A percentile compares a stretch with the other conserved stretches of the same genome.
These are phyloP conservation scores for Parastagonospora avenae DNA, from an alignment of 2,329 filamentous ascomycete species.

Conservation along the genomic window DNA sequence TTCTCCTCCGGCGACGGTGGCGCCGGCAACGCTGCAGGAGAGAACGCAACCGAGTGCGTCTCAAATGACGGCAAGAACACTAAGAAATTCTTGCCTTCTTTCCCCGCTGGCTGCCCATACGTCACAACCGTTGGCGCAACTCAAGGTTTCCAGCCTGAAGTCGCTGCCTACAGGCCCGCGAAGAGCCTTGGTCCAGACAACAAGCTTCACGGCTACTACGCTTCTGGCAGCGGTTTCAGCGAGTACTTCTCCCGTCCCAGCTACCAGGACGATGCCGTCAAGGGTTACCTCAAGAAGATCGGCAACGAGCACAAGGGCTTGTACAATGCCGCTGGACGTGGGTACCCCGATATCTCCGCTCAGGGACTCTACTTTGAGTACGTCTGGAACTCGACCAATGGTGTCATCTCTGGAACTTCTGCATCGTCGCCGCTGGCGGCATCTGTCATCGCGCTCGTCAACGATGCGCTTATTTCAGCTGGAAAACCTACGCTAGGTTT, in stretches of 20 bases:
- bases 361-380: conserved; percentile 42
- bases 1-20: conserved; percentile 66
- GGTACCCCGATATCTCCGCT: conserved; percentile 57
- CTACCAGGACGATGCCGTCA: conserved; percentile 46
- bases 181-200: conserved; percentile 1
- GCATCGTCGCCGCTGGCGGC: conserved; percentile 18
- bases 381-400: conserved; percentile 14
- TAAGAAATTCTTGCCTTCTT: conserved; percentile 54
- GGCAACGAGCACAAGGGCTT: conserved; percentile 44
- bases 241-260: conserved; percentile 31
- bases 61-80: conserved; percentile 46
- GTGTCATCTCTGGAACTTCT: conserved; percentile 6
- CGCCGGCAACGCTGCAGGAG: conserved; percentile 55
- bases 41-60: conserved; percentile 44
- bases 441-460: conserved; percentile 41
- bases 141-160: conserved; percentile 15
- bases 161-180: conserved; percentile 5
- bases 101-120: conserved; percentile 58
- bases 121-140: conserved; percentile 53
- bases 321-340: conserved; percentile 50
- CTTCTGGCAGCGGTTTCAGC: conserved; percentile 14
- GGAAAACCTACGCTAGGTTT: conserved; percentile 58
- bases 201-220: conserved; percentile 9
- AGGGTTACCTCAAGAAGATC: conserved; percentile 48
- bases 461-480: conserved; percentile 54